A percentile compares a stretch with the other conserved stretches of the same genome.
phyloP scores from a whole-genome alignment of 768 basidiomycete species.

The Lentinus tigrinus region DNA sequence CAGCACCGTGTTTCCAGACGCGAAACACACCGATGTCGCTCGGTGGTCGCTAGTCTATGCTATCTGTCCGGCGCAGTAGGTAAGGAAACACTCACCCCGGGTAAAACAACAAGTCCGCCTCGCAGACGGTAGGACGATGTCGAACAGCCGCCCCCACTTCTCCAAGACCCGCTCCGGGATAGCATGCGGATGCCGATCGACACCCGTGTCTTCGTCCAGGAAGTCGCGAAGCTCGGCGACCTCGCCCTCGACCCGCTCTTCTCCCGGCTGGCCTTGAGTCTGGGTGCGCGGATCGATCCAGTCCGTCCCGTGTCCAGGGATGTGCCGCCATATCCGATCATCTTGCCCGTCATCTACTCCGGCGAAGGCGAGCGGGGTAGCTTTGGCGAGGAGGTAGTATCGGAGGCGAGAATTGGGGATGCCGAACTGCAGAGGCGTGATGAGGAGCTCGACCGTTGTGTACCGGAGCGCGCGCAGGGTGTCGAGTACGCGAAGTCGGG shows the following conservation, averaged over 20 bases:
- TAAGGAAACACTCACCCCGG: constrained; percentile 62
- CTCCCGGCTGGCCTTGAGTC: constrained; percentile 9
- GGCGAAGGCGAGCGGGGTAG: constrained; percentile 39
- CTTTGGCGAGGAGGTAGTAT: constrained; percentile 76
- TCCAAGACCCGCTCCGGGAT: constrained; percentile 62
- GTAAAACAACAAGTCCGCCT: constrained; percentile 78
- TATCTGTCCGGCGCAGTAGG: too few relatives aligned
- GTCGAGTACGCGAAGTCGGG: constrained; percentile 53
- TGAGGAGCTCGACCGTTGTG: constrained; percentile 53
- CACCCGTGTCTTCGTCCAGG: constrained; percentile 33
- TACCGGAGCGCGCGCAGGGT: constrained; percentile 58
- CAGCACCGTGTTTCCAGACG: too few relatives aligned
- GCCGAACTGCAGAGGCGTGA: constrained; percentile 77
- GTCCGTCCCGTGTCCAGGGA: constrained; percentile 46
- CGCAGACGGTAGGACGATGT: constrained; percentile 68
- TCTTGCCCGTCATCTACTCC: constrained; percentile 18
- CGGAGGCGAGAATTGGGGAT: constrained; percentile 81
- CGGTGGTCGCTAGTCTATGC: too few relatives aligned
- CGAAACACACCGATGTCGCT: too few relatives aligned
- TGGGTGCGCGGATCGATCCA: constrained; percentile 42
- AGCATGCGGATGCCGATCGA: constrained; percentile 22
- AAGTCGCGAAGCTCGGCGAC: constrained; percentile 36
- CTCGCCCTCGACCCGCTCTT: constrained; percentile 8
- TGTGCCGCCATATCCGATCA: constrained; percentile 44
- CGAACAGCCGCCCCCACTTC: constrained; percentile 81